Evolutionary conservation across 305 asterid species (phyloP), one percentile per base, ranked within the genome.

Genomic region (Solanum hybrid): DNA sequence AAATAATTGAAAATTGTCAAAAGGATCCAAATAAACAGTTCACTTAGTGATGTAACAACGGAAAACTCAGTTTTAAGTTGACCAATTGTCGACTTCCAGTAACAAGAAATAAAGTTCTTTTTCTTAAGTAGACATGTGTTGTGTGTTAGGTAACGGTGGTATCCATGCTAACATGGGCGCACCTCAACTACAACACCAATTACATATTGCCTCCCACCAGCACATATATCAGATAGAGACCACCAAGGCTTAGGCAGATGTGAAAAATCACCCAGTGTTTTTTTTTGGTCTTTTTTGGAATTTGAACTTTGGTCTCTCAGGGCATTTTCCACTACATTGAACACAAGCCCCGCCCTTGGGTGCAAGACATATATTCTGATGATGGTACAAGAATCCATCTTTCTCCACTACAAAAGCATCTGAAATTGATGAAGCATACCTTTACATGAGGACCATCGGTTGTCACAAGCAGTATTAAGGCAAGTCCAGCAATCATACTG

Each of bases 381-480:
- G 37, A 42, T 28, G 87, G 28, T 40, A 16, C 67, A 28, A 16
- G 28, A 3, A 83, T 28, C 28, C 71, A 82, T 81, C 86, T 26
- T 80, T 8, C 5, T 81, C 86, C 71, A 82, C 36, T 51, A 31
- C 4, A 87, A 61, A 77, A 86, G 89, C 39, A 20, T 42, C 69
- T 14, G 89, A 69, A 46, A 78, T 36, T 69, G 37, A 79, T 11
- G 85, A n/a, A 16, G 67, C 86, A 86, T 92, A 97, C 99, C 98
- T 96, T 97, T 83, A 91, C 98, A 90, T 95, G 97, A 91, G 98
- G 96, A 69, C 97, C 98, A 85, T 95, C 92, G 86, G 94, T 90
- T 84, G 93, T 93, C 90, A 94, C 90, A 74, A 96, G 95, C 51
- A 94, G 89, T 89, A 91, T 69, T 34, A 92, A 93, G 71, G 90